phyloP scores from a whole-genome alignment of 495 filamentous ascomycete species.

The Penicillium parvum region DNA sequence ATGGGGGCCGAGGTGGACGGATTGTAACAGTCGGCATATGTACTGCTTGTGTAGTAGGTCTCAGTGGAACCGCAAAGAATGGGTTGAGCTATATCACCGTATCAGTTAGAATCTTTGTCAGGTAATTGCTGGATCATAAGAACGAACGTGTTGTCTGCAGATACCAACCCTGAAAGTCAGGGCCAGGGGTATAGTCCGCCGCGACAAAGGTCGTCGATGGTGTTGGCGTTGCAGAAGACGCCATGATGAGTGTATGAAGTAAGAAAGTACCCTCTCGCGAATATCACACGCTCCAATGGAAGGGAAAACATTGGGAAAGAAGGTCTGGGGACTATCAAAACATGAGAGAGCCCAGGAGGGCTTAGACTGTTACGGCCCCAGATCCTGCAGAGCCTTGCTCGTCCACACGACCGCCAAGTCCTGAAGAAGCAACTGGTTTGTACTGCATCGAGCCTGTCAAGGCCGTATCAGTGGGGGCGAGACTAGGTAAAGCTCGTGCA shows the following conservation, averaged over 20 bases:
- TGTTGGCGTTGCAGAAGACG: background rate
- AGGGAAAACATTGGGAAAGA: too few relatives aligned
- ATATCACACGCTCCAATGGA: too few relatives aligned
- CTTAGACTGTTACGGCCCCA: too few relatives aligned
- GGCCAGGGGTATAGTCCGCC: slow-evolving; percentile 2
- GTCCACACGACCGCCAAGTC: too few relatives aligned
- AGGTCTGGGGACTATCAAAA: too few relatives aligned
- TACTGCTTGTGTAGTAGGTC: slow-evolving; percentile 8
- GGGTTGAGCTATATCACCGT: slow-evolving; percentile 3
- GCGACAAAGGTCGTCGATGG: slow-evolving; percentile 5
- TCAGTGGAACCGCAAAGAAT: slow-evolving; percentile 6
- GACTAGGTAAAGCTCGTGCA: background rate
- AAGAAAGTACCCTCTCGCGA: too few relatives aligned
- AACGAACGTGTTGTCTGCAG: slow-evolving; percentile 9
- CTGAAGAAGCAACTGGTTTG: too few relatives aligned
- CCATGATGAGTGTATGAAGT: too few relatives aligned
- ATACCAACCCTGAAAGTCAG: slow-evolving; percentile 10
- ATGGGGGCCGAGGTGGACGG: slow-evolving; percentile 2
- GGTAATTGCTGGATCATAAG: background rate
- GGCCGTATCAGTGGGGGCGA: background rate
- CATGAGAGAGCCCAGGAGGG: too few relatives aligned
- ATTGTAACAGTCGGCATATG: slow-evolving; percentile 5
- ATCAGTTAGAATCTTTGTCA: slow-evolving; percentile 1
- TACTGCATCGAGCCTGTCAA: too few relatives aligned
- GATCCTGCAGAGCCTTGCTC: too few relatives aligned